Base-by-base conservation (phyloP, 108 stramenopile species). In the Schizochytrium sp. region DNA sequence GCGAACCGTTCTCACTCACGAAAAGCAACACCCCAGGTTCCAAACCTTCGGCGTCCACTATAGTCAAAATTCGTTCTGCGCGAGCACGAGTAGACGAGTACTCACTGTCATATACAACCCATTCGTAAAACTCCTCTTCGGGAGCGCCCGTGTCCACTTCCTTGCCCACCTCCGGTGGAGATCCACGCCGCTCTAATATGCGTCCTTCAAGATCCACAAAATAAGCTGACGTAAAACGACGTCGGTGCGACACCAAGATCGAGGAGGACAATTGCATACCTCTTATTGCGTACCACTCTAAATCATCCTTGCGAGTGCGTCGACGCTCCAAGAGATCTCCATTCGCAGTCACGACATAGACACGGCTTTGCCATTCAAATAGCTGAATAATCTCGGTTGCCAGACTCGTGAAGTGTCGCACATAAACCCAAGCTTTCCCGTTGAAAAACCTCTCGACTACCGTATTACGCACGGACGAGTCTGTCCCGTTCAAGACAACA, bases 21-120 rank as follows among this genome's bases (percentile, higher is more conserved):
- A 69, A 69, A 2, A 69, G 15, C 12, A 69, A 44, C 3, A 0
- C 5, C 7, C 64, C 15, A 38, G 64, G 64, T 44, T 69, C 64
- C 12, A 69, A 44, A 38, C 64, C 64, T 69, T 69, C 64, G 7
- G 64, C 64, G 28, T 69, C 64, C 28, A 69, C 64, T 8, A 69
- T 69, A 1, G 42, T 15, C 64, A 69, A 38, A 15, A 69, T 38
- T 7, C 64, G 64, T 15, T 69, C 64, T 15, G 15, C 64, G 64
- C 64, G 40, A 7, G 64, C 64, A 13, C 64, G 64, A 2, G 7
- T 44, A 38, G 64, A 28, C 0, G 2, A 8, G 64, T 28, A 69
- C 64, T 69, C 64, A 44, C 7, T 69, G 42, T 69, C 28, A 15
- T 69, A 69, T 10, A 44, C 7, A 15, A 69, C 44, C 64, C 64